These are phyloP conservation scores for Misopates orontium DNA, from an alignment of 257 asterid species.

Conservation along the genomic window DNA sequence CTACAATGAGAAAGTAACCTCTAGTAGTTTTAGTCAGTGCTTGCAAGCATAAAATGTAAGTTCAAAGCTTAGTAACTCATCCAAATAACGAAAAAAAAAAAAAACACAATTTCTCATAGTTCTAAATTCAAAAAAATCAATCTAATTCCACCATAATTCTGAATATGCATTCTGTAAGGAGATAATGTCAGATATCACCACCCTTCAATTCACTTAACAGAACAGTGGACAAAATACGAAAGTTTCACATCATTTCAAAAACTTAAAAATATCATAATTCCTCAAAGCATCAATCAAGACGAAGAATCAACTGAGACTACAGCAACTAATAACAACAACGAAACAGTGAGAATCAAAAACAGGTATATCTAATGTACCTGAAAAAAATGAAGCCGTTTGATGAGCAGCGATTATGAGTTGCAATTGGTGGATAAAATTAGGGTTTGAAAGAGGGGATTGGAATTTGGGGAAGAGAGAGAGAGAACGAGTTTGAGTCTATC, in stretches of 20 bases:
- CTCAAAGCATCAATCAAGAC: background rate
- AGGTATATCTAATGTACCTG: background rate
- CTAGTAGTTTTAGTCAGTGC: background rate
- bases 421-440: no score
- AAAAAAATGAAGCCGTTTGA: background rate
- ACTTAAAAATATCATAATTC: background rate
- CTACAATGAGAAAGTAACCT: slow-evolving; percentile 4
- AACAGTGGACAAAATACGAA: no score
- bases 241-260: no score
- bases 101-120: no score
- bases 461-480: no score
- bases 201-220: no score
- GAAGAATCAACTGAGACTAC: background rate
- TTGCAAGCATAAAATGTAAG: background rate
- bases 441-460: no score
- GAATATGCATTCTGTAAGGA: background rate
- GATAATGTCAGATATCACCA: background rate
- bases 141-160: background rate
- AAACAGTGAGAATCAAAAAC: background rate
- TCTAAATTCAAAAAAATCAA: background rate
- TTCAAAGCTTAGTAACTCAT: no score
- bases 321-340: background rate
- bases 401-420: no score
- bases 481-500: slow-evolving; percentile 43
- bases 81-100: no score